Percentiles rank a stretch among this genome's conserved stretches.
Evolutionary conservation across 345 rosid genomes (phyloP).

Genomic region (Eucalyptus marginata): DNA sequence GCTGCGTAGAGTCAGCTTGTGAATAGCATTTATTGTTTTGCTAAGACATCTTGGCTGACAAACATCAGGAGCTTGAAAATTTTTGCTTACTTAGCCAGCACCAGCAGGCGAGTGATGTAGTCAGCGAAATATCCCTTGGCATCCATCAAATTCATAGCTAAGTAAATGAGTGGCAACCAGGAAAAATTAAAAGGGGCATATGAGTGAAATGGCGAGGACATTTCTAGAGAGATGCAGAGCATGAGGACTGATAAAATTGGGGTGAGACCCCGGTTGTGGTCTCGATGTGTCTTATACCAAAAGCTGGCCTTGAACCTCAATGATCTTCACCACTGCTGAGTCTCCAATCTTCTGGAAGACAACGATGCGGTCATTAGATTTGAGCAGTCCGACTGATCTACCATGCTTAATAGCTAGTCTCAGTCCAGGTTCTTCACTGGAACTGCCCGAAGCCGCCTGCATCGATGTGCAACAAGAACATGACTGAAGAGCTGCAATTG

Average conservation of each 20-base stretch:
- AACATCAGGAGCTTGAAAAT: not conserved
- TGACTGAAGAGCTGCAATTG: not conserved
- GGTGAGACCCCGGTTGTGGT: not conserved
- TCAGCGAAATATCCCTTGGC: not conserved
- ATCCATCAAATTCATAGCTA: not conserved
- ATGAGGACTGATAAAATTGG: not conserved
- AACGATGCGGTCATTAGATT: not conserved
- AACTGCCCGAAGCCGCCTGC: not conserved
- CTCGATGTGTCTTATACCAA: not conserved
- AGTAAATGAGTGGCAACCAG: not conserved
- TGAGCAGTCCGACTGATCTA: not conserved
- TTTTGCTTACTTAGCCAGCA: not conserved
- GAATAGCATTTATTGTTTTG: not conserved
- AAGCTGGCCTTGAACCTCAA: not conserved
- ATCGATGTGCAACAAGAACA: not conserved
- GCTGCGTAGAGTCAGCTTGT: not conserved
- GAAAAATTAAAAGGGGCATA: not conserved
- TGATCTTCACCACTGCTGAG: conserved; percentile 4
- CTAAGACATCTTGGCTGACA: not conserved
- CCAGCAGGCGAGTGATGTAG: not conserved
- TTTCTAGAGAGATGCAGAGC: not conserved
- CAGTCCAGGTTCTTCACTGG: conserved; percentile 2
- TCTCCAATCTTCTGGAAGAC: conserved; percentile 9
- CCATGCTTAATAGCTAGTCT: conserved; percentile 4
- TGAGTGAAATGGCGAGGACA: not conserved